A percentile compares a stretch with the other conserved stretches of the same genome.
Evolutionary conservation across 768 basidiomycete species (phyloP).

Genomic region (Clathrus columnatus): DNA sequence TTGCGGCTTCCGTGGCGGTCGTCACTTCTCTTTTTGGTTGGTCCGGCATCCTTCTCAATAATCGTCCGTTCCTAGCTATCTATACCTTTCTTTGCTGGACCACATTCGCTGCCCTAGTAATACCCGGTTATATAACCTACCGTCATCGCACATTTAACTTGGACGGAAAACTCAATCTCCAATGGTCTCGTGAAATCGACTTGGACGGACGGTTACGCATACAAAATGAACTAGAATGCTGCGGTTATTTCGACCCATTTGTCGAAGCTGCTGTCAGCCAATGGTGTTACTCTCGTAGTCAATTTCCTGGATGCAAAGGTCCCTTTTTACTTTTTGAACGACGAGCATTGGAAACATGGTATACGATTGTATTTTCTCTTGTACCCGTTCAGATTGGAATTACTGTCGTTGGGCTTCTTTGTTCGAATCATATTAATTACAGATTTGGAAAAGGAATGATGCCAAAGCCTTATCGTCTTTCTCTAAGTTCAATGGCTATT

Average conservation of each 20-base stretch:
- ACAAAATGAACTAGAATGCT: conserved; percentile 68
- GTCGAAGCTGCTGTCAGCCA: conserved; percentile 69
- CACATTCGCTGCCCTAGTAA: conserved; percentile 58
- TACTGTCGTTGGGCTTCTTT: conserved; percentile 57
- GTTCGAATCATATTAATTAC: conserved; percentile 79
- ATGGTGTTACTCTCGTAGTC: conserved; percentile 65
- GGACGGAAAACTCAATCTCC: conserved; percentile 70
- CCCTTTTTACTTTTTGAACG: conserved; percentile 52
- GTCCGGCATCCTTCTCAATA: conserved; percentile 76
- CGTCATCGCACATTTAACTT: conserved; percentile 68
- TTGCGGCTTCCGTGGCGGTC: conserved; percentile 50
- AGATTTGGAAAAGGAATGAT: conserved; percentile 85
- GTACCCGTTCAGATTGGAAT: conserved; percentile 60
- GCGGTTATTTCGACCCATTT: conserved; percentile 74
- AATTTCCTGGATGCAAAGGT: conserved; percentile 67
- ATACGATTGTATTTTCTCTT: conserved; percentile 51
- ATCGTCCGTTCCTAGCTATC: conserved; percentile 69
- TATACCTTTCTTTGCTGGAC: conserved; percentile 70
- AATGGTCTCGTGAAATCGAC: conserved; percentile 62
- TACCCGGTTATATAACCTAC: conserved; percentile 74
- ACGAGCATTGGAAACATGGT: conserved; percentile 51
- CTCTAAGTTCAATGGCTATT: background rate
- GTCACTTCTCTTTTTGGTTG: conserved; percentile 66
- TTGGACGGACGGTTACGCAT: conserved; percentile 52
- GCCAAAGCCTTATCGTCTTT: conserved; percentile 70